Base-by-base conservation (phyloP, 2,329 filamentous ascomycete genomes). In the Curvularia lunata region DNA sequence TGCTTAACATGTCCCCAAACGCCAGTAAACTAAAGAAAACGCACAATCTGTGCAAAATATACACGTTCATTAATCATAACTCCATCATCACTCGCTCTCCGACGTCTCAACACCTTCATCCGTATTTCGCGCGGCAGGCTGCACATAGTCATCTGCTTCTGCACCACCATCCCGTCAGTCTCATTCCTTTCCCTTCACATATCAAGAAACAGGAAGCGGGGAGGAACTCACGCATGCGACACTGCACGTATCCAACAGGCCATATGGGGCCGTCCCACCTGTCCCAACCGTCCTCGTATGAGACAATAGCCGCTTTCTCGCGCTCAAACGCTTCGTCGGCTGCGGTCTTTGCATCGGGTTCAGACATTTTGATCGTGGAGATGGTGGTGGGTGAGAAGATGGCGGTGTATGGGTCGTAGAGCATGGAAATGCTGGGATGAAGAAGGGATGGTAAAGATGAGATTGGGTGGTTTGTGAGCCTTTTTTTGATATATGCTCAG, bases 201-300 rank as follows among this genome's bases (percentile, higher is more conserved):
- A 1, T 34, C 1, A 16, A 3, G 8, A 8, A 8, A 12, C 16
- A 5, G 13, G 21, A 7, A n/a, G 25, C 25, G 18, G n/a, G n/a
- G n/a, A n/a, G n/a, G 8, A 27, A 53, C 54, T 52, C 62, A 68
- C 65, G 65, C 53, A 68, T 61, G 18, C 58, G 58, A 52, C 66
- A 70, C 54, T 70, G 67, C n/a, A 64, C 58, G 37, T 62, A 63
- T 34, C 66, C 67, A 1, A 68, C 48, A 6, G 66, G 68, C 64
- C 62, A 70, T 27, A 67, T 41, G 9, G 67, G 70, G 3, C 65
- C 68, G 38, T 71, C 69, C 65, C 63, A 69, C 28, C 62, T 54
- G 56, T 71, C 69, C 64, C 65, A 70, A 7, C 65, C 67, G 25
- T 70, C 58, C 48, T 70, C 68, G 55, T 70, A 72, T n/a, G 65